Evolutionary conservation across 306 rosid genomes (phyloP).

Genomic region (Dalbergia oliveri): DNA sequence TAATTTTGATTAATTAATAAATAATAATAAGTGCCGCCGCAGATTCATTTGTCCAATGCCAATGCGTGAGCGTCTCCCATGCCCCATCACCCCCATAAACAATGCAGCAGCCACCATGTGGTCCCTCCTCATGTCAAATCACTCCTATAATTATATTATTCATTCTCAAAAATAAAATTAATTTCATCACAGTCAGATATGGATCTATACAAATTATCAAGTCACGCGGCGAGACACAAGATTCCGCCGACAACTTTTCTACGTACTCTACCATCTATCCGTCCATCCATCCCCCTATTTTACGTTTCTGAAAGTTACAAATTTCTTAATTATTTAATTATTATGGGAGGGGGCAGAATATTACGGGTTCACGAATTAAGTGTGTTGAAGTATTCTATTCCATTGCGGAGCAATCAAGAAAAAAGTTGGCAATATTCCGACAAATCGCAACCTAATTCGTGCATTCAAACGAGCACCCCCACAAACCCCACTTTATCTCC

Average conservation of each 20-base stretch:
- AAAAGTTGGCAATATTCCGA: conserved; percentile 47
- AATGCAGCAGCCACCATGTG: conserved; percentile 14
- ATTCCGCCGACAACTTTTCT: conserved; percentile 60
- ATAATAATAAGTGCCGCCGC: conserved; percentile 43
- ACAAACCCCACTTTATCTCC: conserved; percentile 30
- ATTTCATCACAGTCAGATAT: conserved; percentile 14
- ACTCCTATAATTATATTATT: neutral
- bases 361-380: conserved; percentile 8
- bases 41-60: conserved; percentile 40
- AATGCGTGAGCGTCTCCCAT: conserved; percentile 15
- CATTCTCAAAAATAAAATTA: neutral
- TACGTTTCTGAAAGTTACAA: neutral
- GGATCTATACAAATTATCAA: conserved; percentile 37
- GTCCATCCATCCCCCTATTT: too few relatives aligned
- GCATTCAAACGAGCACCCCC: conserved; percentile 13
- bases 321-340: neutral
- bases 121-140: conserved; percentile 16
- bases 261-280: conserved; percentile 27
- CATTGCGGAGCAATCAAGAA: conserved; percentile 26
- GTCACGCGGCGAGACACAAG: conserved; percentile 50
- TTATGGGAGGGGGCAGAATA: neutral
- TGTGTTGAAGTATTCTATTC: neutral
- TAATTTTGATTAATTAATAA: too few relatives aligned
- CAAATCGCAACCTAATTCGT: conserved; percentile 45
- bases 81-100: conserved; percentile 34